Evolutionary conservation across 495 filamentous ascomycete species (phyloP), one percentile per base, ranked within the genome.

Genomic region (Xylaria scruposa): DNA sequence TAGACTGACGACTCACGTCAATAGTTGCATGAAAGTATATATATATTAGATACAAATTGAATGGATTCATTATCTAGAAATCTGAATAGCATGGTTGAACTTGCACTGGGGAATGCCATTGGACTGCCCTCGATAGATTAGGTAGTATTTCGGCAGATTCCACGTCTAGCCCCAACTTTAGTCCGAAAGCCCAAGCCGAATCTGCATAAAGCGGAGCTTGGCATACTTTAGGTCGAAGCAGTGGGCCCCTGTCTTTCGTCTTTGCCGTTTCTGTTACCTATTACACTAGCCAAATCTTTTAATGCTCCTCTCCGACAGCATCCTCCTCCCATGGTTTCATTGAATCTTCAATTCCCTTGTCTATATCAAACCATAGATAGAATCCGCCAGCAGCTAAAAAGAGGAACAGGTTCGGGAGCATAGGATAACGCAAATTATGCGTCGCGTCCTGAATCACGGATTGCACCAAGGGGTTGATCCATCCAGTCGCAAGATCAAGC

Each of bases 391-490:
- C 42, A 31, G 70, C 70, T 21, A 77, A 26, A 29, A 77, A 75
- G 21, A 77, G 60, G 31, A 77, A 72, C 24, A 77, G 60, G 60
- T 75, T 75, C 19, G 75, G 75, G 59, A 75, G 58, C 74, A 77
- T 76, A 2, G 75, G 75, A 58, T 72, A 77, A 3, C 75, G 63
- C 59, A 77, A 59, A 56, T 77, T 73, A 67, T 77, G 75, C 3
- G 75, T 77, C 6, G 58, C 46, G 60, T 77, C 73, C 70, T 77
- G 75, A 44, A 77, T 77, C 21, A 73, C 75, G 9, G 74, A 70
- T 58, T 75, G 73, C 4, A 77, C 75, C 4, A 77, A 59, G 17
- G 75, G 70, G 36, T 77, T 77, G 53, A 77, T 77, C 75, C 75
- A 77, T 3, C 75, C 75, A 6, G 75, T 77, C 13, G 75, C 75